phyloP scores from a whole-genome alignment of 768 basidiomycete species.

The Rhodotorula babjevae region DNA sequence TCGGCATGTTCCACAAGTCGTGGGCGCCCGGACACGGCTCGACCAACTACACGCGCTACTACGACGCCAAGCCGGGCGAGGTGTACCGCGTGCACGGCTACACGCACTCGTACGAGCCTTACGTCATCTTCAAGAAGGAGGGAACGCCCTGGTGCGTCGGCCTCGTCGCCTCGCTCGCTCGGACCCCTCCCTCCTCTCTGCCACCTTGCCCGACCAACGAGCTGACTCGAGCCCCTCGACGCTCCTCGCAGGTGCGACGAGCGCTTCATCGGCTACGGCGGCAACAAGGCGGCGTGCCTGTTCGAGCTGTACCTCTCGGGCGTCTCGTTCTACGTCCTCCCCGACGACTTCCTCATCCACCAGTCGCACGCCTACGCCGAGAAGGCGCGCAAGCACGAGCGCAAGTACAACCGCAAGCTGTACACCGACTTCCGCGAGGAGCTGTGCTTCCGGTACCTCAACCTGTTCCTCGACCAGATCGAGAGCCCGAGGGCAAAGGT shows the following conservation, averaged over 20 bases:
- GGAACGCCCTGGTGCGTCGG: conserved; percentile 62
- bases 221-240: neutral
- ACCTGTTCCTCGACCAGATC: conserved; percentile 56
- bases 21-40: conserved; percentile 77
- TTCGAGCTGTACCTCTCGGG: conserved; percentile 88
- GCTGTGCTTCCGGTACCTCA: conserved; percentile 65
- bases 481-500: conserved; percentile 50
- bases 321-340: conserved; percentile 72
- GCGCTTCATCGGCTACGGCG: conserved; percentile 83
- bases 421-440: conserved; percentile 76
- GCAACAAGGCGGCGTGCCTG: conserved; percentile 86
- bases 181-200: no score
- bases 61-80: conserved; percentile 57
- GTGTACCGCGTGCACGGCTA: conserved; percentile 69
- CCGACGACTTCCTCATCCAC: conserved; percentile 83
- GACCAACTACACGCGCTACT: conserved; percentile 70
- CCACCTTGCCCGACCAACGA: no score
- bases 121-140: conserved; percentile 73
- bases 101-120: conserved; percentile 82
- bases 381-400: conserved; percentile 65
- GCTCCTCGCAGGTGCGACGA: conserved; percentile 70
- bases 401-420: conserved; percentile 68
- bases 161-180: no score
- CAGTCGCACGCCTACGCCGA: conserved; percentile 81
- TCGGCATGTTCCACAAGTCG: conserved; percentile 70